Evolutionary conservation across 352 stramenopile genomes (phyloP).

Genomic region (Phytophthora meadii): DNA sequence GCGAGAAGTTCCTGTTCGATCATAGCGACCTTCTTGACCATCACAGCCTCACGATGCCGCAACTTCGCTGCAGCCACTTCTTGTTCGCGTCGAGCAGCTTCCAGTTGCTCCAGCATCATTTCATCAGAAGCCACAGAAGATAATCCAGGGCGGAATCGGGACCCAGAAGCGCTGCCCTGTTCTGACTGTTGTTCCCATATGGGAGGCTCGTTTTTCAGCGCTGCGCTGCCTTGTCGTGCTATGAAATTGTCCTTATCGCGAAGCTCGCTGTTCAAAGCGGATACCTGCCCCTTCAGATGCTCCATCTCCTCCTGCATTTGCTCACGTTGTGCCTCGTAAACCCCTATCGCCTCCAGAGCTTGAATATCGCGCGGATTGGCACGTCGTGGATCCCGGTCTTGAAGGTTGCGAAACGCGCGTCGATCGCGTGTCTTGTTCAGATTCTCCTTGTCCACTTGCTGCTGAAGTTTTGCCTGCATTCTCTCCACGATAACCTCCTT

Average conservation of each 20-base stretch:
- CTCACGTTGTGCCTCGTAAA: slow-evolving; percentile 77
- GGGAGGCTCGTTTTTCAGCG: slow-evolving; percentile 30
- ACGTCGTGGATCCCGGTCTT: slow-evolving; percentile 69
- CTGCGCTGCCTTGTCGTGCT: slow-evolving; percentile 37
- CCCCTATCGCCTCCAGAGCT: slow-evolving; percentile 68
- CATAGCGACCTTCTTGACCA: slow-evolving; percentile 80
- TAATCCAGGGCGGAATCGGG: slow-evolving; percentile 8
- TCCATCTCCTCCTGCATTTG: slow-evolving; percentile 82
- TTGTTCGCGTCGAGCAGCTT: slow-evolving; percentile 76
- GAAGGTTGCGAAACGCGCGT: slow-evolving; percentile 67
- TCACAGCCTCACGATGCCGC: slow-evolving; percentile 66
- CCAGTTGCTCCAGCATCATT: slow-evolving; percentile 77
- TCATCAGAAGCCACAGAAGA: slow-evolving; percentile 61
- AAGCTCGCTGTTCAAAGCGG: slow-evolving; percentile 69
- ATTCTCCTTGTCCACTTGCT: slow-evolving; percentile 80
- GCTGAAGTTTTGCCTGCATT: slow-evolving; percentile 85
- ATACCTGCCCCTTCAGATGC: slow-evolving; percentile 64
- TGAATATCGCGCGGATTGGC: slow-evolving; percentile 67
- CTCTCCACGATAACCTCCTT: slow-evolving; percentile 84
- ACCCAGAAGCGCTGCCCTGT: slow-evolving; percentile 13
- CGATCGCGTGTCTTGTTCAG: slow-evolving; percentile 64
- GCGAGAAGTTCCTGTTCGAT: slow-evolving; percentile 79
- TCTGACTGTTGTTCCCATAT: slow-evolving; percentile 37
- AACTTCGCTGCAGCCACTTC: slow-evolving; percentile 68
- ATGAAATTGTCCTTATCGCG: slow-evolving; percentile 84